A percentile compares a stretch with the other conserved stretches of the same genome.
These are phyloP conservation scores for Corniculantispora saksenae DNA, from an alignment of 2,329 filamentous ascomycete species.

Conservation along the genomic window DNA sequence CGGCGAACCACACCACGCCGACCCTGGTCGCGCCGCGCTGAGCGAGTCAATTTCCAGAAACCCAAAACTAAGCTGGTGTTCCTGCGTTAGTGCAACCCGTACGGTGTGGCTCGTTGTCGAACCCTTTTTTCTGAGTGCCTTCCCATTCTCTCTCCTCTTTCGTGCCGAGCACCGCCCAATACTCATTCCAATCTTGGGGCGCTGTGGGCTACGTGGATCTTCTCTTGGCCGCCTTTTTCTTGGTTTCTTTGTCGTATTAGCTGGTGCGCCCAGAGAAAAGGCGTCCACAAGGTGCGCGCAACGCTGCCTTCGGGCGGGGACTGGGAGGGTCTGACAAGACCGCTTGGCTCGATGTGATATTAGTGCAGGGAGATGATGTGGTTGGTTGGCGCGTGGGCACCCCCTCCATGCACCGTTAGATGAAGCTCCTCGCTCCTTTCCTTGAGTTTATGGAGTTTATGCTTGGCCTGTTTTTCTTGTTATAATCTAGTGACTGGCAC, in stretches of 20 bases:
- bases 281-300: background rate
- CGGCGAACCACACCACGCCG: background rate
- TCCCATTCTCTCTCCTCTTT: background rate
- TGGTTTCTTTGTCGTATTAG: background rate
- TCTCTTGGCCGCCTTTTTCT: background rate
- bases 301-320: background rate
- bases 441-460: background rate
- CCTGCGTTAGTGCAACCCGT: background rate
- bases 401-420: background rate
- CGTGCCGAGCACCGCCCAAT: background rate
- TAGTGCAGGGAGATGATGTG: background rate
- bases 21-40: background rate
- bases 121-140: background rate
- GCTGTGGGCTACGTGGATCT: conserved; percentile 3
- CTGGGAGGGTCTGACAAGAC: background rate
- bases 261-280: background rate
- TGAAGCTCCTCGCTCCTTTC: background rate
- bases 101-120: background rate
- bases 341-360: conserved; percentile 8
- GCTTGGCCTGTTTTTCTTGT: background rate
- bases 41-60: background rate
- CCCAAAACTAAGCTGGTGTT: background rate
- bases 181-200: background rate
- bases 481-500: conserved; percentile 5
- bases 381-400: background rate